phyloP scores from a whole-genome alignment of 768 basidiomycete species.

The Filobasidium floriforme region DNA sequence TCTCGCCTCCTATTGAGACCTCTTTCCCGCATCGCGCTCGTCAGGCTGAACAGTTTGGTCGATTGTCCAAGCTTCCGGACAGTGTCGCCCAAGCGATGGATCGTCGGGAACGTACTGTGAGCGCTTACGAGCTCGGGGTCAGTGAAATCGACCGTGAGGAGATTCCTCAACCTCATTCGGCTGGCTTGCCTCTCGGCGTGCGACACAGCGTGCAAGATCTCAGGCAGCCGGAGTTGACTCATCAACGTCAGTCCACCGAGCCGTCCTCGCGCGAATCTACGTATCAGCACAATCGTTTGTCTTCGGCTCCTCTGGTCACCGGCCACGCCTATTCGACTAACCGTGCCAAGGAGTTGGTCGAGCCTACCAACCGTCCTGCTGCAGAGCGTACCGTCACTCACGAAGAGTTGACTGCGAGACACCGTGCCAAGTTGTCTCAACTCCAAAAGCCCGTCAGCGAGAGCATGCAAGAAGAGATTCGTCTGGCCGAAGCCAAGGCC shows the following conservation, averaged over 20 bases:
- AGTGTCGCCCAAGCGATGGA: slow-evolving; percentile 62
- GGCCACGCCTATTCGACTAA: slow-evolving; percentile 14
- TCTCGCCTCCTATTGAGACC: slow-evolving; percentile 62
- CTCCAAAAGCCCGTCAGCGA: slow-evolving; percentile 78
- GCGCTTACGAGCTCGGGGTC: slow-evolving; percentile 51
- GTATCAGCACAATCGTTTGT: neutral
- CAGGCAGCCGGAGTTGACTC: neutral
- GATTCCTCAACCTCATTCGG: neutral
- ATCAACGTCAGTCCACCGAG: neutral
- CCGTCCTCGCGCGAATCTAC: neutral
- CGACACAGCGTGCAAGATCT: neutral
- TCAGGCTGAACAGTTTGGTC: neutral
- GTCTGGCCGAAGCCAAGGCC: slow-evolving; percentile 57
- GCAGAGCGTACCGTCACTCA: slow-evolving; percentile 55
- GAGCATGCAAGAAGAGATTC: slow-evolving; percentile 67
- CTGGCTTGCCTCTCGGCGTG: neutral
- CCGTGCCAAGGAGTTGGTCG: neutral
- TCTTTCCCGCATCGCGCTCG: slow-evolving; percentile 49
- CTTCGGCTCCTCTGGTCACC: slow-evolving; percentile 10
- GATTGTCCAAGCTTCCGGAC: slow-evolving; percentile 16
- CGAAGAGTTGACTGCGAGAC: slow-evolving; percentile 78
- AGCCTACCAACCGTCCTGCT: neutral
- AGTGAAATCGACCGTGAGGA: slow-evolving; percentile 18
- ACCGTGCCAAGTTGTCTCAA: slow-evolving; percentile 72
- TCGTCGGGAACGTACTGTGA: slow-evolving; percentile 57